Percentiles rank a stretch among this genome's conserved stretches.
phyloP scores from a whole-genome alignment of 768 basidiomycete genomes.

The Phylloporus rhodoxanthus region DNA sequence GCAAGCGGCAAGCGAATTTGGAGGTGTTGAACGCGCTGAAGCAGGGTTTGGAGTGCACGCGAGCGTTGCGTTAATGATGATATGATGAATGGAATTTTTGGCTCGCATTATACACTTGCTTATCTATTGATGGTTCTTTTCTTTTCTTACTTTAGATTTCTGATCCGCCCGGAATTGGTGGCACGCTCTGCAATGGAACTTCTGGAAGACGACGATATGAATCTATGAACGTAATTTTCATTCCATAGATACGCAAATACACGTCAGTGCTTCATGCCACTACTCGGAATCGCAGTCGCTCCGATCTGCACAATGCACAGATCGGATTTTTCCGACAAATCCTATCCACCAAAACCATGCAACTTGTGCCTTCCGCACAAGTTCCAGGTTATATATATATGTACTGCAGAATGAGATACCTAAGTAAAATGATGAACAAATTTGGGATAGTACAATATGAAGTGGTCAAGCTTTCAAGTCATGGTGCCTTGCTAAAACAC shows the following conservation, averaged over 20 bases:
- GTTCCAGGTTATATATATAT: too few relatives aligned
- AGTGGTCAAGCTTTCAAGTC: too few relatives aligned
- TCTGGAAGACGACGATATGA: not conserved
- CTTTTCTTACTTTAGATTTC: not conserved
- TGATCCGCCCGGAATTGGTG: not conserved
- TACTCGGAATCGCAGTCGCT: not conserved
- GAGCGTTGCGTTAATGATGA: constrained; percentile 5
- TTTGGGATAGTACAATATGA: not conserved
- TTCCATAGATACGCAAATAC: too few relatives aligned
- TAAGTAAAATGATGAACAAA: not conserved
- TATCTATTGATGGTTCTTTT: not conserved
- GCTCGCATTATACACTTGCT: not conserved
- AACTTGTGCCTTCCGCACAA: too few relatives aligned
- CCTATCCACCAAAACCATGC: too few relatives aligned
- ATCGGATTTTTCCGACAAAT: too few relatives aligned
- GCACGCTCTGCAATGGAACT: not conserved
- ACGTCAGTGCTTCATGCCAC: not conserved
- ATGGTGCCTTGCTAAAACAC: not conserved
- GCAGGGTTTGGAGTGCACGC: constrained; percentile 18
- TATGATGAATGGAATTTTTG: not conserved
- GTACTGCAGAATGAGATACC: not conserved
- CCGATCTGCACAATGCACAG: not conserved
- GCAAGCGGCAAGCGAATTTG: constrained; percentile 25
- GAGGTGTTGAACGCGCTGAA: constrained; percentile 18
- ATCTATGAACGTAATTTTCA: not conserved